These are phyloP conservation scores for Alloteropsis semialata DNA, from an alignment of 176 grass and related monocot species.

Conservation along the genomic window DNA sequence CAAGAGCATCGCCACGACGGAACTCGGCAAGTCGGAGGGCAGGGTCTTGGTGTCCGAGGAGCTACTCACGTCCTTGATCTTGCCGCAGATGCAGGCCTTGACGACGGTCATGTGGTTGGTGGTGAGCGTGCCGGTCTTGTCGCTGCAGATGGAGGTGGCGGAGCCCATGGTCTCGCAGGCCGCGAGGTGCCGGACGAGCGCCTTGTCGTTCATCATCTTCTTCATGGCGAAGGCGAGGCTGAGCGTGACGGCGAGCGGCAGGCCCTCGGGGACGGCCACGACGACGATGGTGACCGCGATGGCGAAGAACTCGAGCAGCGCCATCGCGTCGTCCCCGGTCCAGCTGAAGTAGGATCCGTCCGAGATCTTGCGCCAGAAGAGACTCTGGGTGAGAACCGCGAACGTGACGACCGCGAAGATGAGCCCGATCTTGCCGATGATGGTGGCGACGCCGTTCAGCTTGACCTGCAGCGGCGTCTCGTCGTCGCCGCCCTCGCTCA, in stretches of 20 bases:
- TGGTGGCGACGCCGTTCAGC: slow-evolving; percentile 86
- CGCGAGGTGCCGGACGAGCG: slow-evolving; percentile 81
- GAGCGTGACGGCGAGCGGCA: slow-evolving; percentile 84
- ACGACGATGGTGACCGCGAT: slow-evolving; percentile 92
- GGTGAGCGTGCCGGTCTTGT: slow-evolving; percentile 94
- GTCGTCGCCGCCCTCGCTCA: slow-evolving; percentile 94
- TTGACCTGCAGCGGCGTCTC: slow-evolving; percentile 97
- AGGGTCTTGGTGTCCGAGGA: slow-evolving; percentile 38
- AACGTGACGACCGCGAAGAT: slow-evolving; percentile 87
- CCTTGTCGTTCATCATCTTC: slow-evolving; percentile 99
- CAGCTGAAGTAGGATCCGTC: slow-evolving; percentile 68
- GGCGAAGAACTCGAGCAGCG: slow-evolving; percentile 88
- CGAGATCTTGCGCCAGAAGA: slow-evolving; percentile 58
- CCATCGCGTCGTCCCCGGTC: slow-evolving; percentile 81
- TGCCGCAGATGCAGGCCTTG: slow-evolving; percentile 82
- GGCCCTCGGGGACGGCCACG: slow-evolving; percentile 84
- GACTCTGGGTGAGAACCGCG: slow-evolving; percentile 70
- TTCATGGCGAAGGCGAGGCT: slow-evolving; percentile 99
- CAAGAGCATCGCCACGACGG: slow-evolving; percentile 52
- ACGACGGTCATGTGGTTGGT: slow-evolving; percentile 96
- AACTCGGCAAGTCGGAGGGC: slow-evolving; percentile 48
- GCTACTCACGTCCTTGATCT: slow-evolving; percentile 51
- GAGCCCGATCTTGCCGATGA: slow-evolving; percentile 91
- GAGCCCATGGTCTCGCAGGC: slow-evolving; percentile 98
- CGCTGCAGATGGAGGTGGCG: slow-evolving; percentile 84